These are phyloP conservation scores for Crotalaria pallida DNA, from an alignment of 306 rosid genomes.

Conservation along the genomic window DNA sequence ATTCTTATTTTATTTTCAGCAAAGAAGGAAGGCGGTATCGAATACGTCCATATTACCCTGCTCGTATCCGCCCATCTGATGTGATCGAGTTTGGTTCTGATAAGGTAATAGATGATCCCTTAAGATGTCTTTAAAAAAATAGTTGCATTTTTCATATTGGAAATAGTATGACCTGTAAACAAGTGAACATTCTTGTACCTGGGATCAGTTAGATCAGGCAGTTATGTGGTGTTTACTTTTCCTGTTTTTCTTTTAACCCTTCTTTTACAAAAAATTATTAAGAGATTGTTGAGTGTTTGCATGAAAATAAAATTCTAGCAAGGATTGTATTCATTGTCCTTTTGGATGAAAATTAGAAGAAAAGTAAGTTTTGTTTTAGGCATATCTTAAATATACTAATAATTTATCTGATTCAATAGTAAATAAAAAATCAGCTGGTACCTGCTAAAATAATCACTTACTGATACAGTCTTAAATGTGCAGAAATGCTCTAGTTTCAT, in stretches of 20 bases:
- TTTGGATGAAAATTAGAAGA: neutral
- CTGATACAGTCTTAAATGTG: neutral
- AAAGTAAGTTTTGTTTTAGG: neutral
- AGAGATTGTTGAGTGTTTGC: neutral
- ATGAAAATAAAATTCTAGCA: neutral
- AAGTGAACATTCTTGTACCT: neutral
- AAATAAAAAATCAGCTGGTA: neutral
- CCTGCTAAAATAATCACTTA: neutral
- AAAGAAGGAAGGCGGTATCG: conserved; percentile 61
- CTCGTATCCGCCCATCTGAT: conserved; percentile 64
- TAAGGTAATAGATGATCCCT: conserved; percentile 39
- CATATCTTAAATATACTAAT: neutral
- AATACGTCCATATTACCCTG: conserved; percentile 51
- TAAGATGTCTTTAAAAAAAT: neutral
- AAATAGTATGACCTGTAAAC: neutral
- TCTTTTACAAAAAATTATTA: neutral
- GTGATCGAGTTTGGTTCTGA: conserved; percentile 72
- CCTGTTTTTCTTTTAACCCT: neutral
- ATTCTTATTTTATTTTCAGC: conserved; percentile 35
- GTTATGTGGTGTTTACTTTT: neutral
- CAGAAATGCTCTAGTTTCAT: neutral
- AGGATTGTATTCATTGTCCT: neutral
- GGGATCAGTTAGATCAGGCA: neutral
- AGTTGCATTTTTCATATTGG: neutral
- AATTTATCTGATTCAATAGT: neutral